Evolutionary conservation across 2,329 filamentous ascomycete genomes (phyloP).

Genomic region (Fusarium dlaminii): DNA sequence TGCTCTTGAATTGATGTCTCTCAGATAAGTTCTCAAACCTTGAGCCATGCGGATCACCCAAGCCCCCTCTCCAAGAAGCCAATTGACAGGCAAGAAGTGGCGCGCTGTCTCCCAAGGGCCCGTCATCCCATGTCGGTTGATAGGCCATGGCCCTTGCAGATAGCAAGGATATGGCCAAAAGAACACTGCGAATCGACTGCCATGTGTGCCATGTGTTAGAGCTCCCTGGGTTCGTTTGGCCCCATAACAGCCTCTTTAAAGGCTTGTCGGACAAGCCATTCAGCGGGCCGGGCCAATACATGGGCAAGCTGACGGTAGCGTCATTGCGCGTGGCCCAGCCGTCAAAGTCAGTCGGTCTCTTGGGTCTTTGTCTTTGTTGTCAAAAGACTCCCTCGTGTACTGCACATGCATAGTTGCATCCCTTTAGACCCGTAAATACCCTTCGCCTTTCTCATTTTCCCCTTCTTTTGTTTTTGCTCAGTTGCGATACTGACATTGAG

Average conservation of each 20-base stretch:
- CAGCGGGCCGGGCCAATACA: slow-evolving; percentile 31
- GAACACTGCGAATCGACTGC: slow-evolving; percentile 27
- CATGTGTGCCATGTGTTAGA: slow-evolving; percentile 33
- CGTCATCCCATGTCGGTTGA: slow-evolving; percentile 35
- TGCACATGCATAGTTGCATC: slow-evolving; percentile 24
- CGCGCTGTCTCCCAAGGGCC: slow-evolving; percentile 29
- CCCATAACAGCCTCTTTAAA: slow-evolving; percentile 24
- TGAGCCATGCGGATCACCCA: slow-evolving; percentile 14
- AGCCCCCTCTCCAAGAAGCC: slow-evolving; percentile 33
- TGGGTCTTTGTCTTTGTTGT: slow-evolving; percentile 29
- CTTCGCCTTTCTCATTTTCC: slow-evolving; percentile 8
- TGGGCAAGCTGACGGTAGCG: slow-evolving; percentile 33
- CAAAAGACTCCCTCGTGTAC: slow-evolving; percentile 34
- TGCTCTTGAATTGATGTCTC: not conserved
- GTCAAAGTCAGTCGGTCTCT: slow-evolving; percentile 23
- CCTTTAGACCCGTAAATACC: slow-evolving; percentile 28
- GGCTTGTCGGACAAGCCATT: slow-evolving; percentile 18
- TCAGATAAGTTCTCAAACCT: slow-evolving; percentile 26
- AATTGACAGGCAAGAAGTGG: slow-evolving; percentile 33
- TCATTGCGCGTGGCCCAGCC: slow-evolving; percentile 33
- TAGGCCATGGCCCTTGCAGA: slow-evolving; percentile 44
- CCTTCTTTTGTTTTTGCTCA: slow-evolving; percentile 11
- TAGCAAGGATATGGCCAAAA: slow-evolving; percentile 37
- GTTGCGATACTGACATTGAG: slow-evolving; percentile 23
- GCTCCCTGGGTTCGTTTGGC: slow-evolving; percentile 26